phyloP scores from a whole-genome alignment of 805 yeast genomes.

The Nakazawaea laoshanensis region DNA sequence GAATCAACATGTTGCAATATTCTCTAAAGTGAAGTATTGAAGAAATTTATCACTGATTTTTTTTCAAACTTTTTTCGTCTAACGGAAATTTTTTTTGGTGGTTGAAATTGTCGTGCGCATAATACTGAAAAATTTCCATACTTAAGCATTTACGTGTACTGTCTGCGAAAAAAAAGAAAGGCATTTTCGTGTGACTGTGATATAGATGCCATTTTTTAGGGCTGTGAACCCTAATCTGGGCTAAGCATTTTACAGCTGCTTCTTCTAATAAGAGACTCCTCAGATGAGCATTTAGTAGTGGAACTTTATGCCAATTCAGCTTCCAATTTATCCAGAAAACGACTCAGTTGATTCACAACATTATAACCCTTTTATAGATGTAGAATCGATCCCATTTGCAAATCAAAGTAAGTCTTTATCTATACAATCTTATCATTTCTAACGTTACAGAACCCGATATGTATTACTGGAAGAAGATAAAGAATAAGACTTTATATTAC shows the following conservation, averaged over 20 bases:
- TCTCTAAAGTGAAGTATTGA: conserved; percentile 4
- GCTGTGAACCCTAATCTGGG: no score
- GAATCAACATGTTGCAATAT: conserved; percentile 81
- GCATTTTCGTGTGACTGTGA: no score
- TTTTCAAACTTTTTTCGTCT: background rate
- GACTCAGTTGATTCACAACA: background rate
- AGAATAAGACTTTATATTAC: background rate
- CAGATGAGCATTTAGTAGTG: no score
- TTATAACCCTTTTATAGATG: conserved; percentile 10
- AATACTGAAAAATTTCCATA: no score
- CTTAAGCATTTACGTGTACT: no score
- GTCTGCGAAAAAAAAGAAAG: no score
- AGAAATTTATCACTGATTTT: background rate
- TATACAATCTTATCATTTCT: background rate
- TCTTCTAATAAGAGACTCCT: no score
- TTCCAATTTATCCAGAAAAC: conserved; percentile 7
- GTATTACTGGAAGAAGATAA: conserved; percentile 1
- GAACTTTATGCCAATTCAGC: conserved; percentile 11
- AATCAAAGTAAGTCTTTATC: background rate
- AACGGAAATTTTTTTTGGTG: no score
- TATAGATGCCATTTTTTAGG: no score
- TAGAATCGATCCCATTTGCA: no score
- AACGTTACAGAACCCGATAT: background rate
- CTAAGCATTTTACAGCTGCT: no score
- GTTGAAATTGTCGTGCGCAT: no score